Percentiles rank a stretch among this genome's conserved stretches.
These are phyloP conservation scores for Perilla frutescens DNA, from an alignment of 257 asterid genomes.

Conservation along the genomic window DNA sequence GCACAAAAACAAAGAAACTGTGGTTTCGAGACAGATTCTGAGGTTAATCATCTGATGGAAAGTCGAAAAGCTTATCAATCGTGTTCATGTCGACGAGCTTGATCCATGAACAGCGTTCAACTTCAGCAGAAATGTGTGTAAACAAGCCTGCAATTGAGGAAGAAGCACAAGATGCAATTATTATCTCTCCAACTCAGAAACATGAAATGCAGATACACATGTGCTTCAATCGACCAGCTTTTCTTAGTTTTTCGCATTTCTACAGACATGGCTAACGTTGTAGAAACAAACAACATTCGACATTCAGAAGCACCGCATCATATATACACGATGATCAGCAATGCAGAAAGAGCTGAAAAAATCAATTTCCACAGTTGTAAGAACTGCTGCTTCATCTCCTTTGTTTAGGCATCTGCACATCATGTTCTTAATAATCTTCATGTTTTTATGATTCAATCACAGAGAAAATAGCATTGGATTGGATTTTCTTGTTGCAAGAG, in stretches of 20 bases:
- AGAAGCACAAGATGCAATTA: conserved; percentile 4
- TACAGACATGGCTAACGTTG: conserved; percentile 34
- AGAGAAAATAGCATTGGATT: conserved; percentile 37
- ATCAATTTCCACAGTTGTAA: conserved; percentile 16
- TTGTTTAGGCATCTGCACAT: not conserved
- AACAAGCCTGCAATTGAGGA: not conserved
- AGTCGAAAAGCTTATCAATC: conserved; percentile 15
- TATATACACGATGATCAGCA: no score
- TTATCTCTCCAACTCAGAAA: conserved; percentile 23
- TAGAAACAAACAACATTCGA: conserved; percentile 21
- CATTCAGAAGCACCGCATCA: conserved; percentile 28
- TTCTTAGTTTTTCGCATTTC: conserved; percentile 17
- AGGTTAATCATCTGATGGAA: conserved; percentile 22
- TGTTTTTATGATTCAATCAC: conserved; percentile 40
- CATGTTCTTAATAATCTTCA: not conserved
- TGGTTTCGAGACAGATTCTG: conserved; percentile 30
- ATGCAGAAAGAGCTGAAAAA: no score
- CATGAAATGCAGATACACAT: not conserved
- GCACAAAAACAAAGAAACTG: conserved; percentile 19
- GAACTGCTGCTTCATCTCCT: conserved; percentile 10
- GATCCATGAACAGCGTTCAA: not conserved
- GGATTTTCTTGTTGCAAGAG: conserved; percentile 47
- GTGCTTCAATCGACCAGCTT: not conserved
- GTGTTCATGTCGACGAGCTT: conserved; percentile 6
- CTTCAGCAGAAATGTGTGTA: not conserved